Evolutionary conservation across 2,329 filamentous ascomycete species (phyloP).

Genomic region (Apiospora arundinis): DNA sequence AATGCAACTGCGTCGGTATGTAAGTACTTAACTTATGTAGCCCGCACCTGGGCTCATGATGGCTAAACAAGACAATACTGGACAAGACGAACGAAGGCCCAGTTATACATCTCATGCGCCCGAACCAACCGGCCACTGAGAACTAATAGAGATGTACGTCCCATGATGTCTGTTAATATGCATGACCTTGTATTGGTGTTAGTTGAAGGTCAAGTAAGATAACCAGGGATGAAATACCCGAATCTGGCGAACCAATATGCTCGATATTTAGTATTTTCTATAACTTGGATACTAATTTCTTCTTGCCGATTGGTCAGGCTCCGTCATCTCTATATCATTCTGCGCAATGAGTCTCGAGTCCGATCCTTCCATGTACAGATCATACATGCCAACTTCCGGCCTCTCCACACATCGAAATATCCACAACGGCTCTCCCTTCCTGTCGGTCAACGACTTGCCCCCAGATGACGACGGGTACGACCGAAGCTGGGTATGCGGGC

Average conservation of each 20-base stretch:
- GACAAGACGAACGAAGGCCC: too few species aligned
- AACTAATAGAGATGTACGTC: too few species aligned
- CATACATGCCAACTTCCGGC: conserved; percentile 16
- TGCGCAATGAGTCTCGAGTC: background rate
- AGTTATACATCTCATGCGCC: too few species aligned
- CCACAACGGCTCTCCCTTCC: conserved; percentile 19
- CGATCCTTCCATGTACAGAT: conserved; percentile 19
- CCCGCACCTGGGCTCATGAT: too few species aligned
- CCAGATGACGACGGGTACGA: background rate
- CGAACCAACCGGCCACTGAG: too few species aligned
- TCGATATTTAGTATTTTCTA: background rate
- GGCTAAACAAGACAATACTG: too few species aligned
- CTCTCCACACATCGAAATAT: background rate
- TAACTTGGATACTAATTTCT: background rate
- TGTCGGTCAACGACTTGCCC: conserved; percentile 9
- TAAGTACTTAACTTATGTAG: too few species aligned
- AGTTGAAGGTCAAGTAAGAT: too few species aligned
- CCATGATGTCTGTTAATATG: too few species aligned
- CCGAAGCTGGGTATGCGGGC: background rate
- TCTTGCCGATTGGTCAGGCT: background rate
- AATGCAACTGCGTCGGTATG: too few species aligned
- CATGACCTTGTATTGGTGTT: too few species aligned
- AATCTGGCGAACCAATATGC: background rate
- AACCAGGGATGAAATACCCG: too few species aligned
- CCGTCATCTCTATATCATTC: conserved; percentile 26